Conservation (phyloP, 2,329 filamentous ascomycete species). For the Elsinoe fawcettii region DNA sequence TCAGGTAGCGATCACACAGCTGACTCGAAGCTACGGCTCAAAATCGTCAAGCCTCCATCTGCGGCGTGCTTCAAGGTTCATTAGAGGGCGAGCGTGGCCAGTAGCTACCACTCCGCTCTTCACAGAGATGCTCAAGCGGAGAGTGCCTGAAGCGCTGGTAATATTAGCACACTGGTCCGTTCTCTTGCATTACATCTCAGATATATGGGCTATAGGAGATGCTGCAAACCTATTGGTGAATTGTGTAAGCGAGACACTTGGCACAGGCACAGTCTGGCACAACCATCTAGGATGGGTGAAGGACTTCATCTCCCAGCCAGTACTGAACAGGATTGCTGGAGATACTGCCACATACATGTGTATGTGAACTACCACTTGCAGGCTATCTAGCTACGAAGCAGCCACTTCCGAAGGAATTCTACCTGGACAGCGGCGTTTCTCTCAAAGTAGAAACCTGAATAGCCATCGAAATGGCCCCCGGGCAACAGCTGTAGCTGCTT, state of each 20-base stretch:
- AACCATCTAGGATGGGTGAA: neutral
- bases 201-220: no score
- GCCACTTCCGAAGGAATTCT: constrained; percentile 25
- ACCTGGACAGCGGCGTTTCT: constrained; percentile 28
- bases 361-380: no score
- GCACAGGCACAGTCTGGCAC: neutral
- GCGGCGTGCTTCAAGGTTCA: neutral
- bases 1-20: neutral
- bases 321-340: no score
- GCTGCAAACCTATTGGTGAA: no score
- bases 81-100: neutral
- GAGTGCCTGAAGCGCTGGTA: neutral
- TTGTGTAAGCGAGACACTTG: no score
- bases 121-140: neutral
- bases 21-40: neutral
- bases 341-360: no score
- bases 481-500: constrained; percentile 33
- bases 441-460: constrained; percentile 25
- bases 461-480: constrained; percentile 37
- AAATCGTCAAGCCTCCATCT: neutral
- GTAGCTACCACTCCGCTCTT: neutral
- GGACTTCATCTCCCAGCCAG: no score
- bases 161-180: neutral
- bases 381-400: neutral
- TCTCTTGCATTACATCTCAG: neutral